phyloP scores from a whole-genome alignment of 192 early-diverging fungal species.

The Linderina pennispora region DNA sequence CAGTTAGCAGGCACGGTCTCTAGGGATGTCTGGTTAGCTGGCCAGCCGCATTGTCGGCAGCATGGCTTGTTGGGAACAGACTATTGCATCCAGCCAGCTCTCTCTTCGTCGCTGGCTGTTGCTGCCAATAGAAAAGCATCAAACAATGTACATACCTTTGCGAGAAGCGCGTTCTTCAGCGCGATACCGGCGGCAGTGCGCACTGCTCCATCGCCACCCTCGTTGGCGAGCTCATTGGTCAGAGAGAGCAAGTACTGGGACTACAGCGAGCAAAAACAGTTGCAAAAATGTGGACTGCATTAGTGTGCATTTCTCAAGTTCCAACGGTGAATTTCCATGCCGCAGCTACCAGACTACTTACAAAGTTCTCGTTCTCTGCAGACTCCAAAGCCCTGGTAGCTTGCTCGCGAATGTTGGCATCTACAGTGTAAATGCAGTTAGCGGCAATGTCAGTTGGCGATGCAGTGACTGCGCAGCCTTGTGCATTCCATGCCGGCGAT shows the following conservation, averaged over 20 bases:
- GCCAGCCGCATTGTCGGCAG: no score
- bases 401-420: slow-evolving; percentile 72
- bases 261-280: slow-evolving; percentile 28
- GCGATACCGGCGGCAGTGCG: slow-evolving; percentile 82
- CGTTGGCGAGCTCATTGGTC: slow-evolving; percentile 77
- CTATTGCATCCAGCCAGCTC: no score
- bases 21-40: neutral
- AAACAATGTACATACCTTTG: slow-evolving; percentile 59
- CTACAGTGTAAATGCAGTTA: no score
- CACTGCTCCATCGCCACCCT: slow-evolving; percentile 55
- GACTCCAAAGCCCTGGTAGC: slow-evolving; percentile 70
- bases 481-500: no score
- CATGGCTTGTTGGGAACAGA: no score
- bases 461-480: no score
- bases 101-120: no score
- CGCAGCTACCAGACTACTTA: no score
- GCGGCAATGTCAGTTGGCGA: no score
- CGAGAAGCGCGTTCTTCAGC: slow-evolving; percentile 87
- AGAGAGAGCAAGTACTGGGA: slow-evolving; percentile 62
- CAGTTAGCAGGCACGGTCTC: neutral
- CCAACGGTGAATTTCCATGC: no score
- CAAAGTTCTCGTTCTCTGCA: slow-evolving; percentile 75
- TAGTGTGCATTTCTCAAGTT: no score
- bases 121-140: no score
- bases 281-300: slow-evolving; percentile 5